Percentiles rank a stretch among this genome's conserved stretches.
Conservation (phyloP, 495 filamentous ascomycete genomes). For the Penicillium chermesinum region DNA sequence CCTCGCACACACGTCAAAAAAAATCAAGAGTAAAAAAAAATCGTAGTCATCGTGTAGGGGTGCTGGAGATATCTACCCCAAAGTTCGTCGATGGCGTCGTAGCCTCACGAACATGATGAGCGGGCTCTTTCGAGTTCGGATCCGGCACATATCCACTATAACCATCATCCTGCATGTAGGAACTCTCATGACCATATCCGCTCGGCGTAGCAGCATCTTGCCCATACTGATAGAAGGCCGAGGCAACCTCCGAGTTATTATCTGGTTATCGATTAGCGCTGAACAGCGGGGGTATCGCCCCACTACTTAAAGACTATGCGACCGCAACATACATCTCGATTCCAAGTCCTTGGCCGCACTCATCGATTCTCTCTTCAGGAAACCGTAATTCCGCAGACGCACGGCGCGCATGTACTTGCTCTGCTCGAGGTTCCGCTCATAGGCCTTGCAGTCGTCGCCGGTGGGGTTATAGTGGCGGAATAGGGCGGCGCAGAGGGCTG, state of each 20-base stretch:
- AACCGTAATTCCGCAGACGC: conserved; percentile 27
- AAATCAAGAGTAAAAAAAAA: neutral
- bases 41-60: conserved; percentile 5
- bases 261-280: conserved; percentile 1
- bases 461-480: conserved; percentile 28
- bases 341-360: conserved; percentile 24
- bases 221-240: conserved; percentile 10
- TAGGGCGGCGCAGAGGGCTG: conserved; percentile 32
- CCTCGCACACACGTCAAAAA: neutral
- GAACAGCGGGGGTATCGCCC: neutral
- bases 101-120: neutral
- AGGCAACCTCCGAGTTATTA: conserved; percentile 11
- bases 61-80: too few species aligned
- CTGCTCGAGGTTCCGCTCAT: conserved; percentile 27
- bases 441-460: conserved; percentile 9
- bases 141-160: neutral
- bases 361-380: conserved; percentile 24
- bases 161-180: neutral
- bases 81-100: neutral
- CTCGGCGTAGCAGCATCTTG: neutral
- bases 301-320: too few species aligned
- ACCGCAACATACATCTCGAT: conserved; percentile 27
- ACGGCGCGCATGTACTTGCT: conserved; percentile 37
- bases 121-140: neutral
- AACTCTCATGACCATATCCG: neutral